Base-by-base conservation (phyloP, 768 basidiomycete species). In the Russula dissimulans region DNA sequence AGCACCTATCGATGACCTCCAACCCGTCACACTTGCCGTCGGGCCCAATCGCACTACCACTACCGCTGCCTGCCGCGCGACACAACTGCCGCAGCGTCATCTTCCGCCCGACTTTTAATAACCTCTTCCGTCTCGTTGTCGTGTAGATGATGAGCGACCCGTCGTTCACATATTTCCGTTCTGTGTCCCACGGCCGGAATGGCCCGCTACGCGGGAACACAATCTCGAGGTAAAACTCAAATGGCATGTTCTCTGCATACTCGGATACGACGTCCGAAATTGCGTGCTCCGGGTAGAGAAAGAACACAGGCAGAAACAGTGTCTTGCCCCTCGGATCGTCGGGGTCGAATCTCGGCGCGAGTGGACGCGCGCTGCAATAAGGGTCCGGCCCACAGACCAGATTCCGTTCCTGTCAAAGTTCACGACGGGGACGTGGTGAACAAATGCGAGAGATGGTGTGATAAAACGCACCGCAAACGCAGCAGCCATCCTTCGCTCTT, bases 31-130 rank as follows among this genome's bases (percentile, higher is more conserved):
- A 95, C 63, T 81, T 81, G 2, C 80, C 22, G 22, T 26, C 22
- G 22, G 22, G 22, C 22, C 22, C 22, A 26, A 26, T 26, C 22
- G 22, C 22, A 2, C 22, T 84, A 17, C 85, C 18, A 11, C 39
- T 15, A 41, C 39, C 39, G 14, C 39, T 12, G 64, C 79, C 80
- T 1, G 86, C 80, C 3, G 81, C 83, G 11, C 72, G 73, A 65
- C 85, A 86, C 4, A 95, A 86, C 67, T 94, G 89, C 48, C 79
- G 74, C 60, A 98, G 74, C 11, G 87, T 87, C 83, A 95, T 86
- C 70, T 89, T 92, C 74, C 86, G 90, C 14, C 95, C 95, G 4
- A 95, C 83, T 73, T 95, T 99, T 59, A 99, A 75, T 48, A 98
- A 72, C 42, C 91, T 80, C 68, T 81, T 87, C 59, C 80, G 72